These are phyloP conservation scores for Acacia crassicarpa DNA, from an alignment of 306 rosid genomes.

Conservation along the genomic window DNA sequence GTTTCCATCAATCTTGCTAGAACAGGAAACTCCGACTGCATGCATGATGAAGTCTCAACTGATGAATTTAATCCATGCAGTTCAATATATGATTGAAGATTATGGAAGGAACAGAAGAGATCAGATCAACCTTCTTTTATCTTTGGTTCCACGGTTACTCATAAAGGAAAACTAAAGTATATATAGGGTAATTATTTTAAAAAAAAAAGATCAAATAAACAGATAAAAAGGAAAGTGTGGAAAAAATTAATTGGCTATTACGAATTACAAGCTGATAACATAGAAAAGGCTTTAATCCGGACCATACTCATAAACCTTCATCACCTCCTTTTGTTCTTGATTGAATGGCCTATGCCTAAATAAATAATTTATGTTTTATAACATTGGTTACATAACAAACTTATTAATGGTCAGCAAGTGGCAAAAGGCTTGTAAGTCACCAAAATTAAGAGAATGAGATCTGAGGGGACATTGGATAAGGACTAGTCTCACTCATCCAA, in stretches of 20 bases:
- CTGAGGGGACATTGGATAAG: no score
- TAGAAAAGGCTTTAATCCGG: neutral
- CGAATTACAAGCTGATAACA: neutral
- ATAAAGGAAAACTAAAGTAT: neutral
- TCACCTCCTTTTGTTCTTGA: neutral
- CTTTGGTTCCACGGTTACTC: neutral
- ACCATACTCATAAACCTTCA: neutral
- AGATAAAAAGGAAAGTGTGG: neutral
- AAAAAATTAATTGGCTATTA: neutral
- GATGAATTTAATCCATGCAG: constrained; percentile 29
- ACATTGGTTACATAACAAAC: neutral
- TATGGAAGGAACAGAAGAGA: neutral
- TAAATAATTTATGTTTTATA: neutral
- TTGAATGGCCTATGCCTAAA: neutral
- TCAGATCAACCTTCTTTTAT: neutral
- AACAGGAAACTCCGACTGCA: constrained; percentile 65
- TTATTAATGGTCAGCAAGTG: no score
- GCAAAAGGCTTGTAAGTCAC: no score
- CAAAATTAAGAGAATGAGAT: no score
- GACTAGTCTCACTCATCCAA: no score
- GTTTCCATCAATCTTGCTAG: constrained; percentile 61
- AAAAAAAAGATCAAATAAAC: neutral
- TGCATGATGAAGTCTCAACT: constrained; percentile 8
- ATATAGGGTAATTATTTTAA: neutral
- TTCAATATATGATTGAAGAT: neutral